Conservation (phyloP, 768 basidiomycete species). For the Boletales sp. region DNA sequence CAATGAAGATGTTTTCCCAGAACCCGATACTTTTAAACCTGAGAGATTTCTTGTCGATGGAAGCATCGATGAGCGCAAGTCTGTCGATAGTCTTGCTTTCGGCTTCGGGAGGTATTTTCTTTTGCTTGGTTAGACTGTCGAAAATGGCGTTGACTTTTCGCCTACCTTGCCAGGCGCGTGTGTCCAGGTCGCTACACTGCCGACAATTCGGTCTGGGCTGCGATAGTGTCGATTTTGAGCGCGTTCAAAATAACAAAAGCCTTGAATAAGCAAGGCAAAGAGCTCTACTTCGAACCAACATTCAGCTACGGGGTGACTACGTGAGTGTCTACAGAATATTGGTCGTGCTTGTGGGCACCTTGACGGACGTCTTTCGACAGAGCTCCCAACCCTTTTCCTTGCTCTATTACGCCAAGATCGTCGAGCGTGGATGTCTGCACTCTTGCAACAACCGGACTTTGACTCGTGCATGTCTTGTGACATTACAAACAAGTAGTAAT, state of each 20-base stretch:
- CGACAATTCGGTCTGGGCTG: constrained; percentile 28
- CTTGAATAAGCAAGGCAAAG: constrained; percentile 24
- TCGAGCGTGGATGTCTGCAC: background rate
- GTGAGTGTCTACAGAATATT: background rate
- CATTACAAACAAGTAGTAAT: too few relatives aligned
- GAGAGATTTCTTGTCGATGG: constrained; percentile 29
- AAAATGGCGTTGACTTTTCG: background rate
- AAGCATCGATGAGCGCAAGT: background rate
- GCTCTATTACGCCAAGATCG: background rate
- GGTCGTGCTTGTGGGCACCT: background rate
- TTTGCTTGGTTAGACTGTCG: too few relatives aligned
- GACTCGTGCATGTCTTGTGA: background rate
- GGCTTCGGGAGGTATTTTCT: constrained; percentile 24
- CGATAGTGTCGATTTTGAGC: constrained; percentile 19
- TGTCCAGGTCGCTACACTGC: constrained; percentile 34
- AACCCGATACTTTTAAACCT: constrained; percentile 29
- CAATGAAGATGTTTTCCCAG: constrained; percentile 10
- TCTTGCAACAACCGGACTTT: background rate
- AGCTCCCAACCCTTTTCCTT: background rate
- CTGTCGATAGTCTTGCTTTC: constrained; percentile 4
- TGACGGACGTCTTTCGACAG: background rate
- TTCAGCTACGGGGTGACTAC: background rate
- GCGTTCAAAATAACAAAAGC: constrained; percentile 25
- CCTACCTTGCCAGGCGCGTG: constrained; percentile 12
- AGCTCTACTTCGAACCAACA: background rate